Evolutionary conservation across 2,329 filamentous ascomycete genomes (phyloP).

Genomic region (Metarhizium brunneum): DNA sequence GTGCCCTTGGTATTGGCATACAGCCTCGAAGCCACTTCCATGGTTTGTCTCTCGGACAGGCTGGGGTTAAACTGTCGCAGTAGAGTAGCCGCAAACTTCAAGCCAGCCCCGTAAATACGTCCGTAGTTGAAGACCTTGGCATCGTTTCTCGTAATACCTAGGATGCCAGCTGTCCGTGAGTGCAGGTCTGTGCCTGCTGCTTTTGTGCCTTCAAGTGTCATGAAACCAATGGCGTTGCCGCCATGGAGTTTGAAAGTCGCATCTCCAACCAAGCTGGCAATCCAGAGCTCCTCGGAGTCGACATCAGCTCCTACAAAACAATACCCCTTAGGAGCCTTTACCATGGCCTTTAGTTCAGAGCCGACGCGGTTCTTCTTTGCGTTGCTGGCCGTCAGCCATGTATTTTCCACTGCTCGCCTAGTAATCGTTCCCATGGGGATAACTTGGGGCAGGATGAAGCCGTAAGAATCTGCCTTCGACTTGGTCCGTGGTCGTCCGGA

Average conservation of each 20-base stretch:
- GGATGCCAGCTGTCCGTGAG: conserved; percentile 81
- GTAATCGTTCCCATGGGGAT: conserved; percentile 99
- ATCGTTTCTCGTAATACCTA: conserved; percentile 89
- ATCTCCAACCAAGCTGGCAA: conserved; percentile 89
- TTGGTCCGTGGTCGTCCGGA: conserved; percentile 5
- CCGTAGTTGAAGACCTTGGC: conserved; percentile 99
- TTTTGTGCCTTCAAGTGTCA: conserved; percentile 96
- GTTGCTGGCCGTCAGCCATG: conserved; percentile 95
- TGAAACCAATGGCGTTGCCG: conserved; percentile 95
- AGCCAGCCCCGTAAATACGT: conserved; percentile 93
- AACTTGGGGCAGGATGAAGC: conserved; percentile 88
- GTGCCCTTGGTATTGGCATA: conserved; percentile 87
- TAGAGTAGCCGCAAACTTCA: conserved; percentile 85
- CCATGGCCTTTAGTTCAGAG: conserved; percentile 95
- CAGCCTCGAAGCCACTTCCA: conserved; percentile 64
- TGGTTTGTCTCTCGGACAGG: conserved; percentile 70
- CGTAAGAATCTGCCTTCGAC: conserved; percentile 26
- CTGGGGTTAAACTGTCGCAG: conserved; percentile 88
- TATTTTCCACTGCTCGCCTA: conserved; percentile 88
- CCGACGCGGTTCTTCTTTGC: conserved; percentile 94
- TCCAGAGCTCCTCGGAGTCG: conserved; percentile 96
- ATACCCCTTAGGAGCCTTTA: conserved; percentile 83
- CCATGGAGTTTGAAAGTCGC: conserved; percentile 92
- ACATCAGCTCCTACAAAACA: conserved; percentile 95
- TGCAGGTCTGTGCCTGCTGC: conserved; percentile 89